A percentile compares a stretch with the other conserved stretches of the same genome.
Conservation (phyloP, 441 rosid species). For the Populus hybrid region DNA sequence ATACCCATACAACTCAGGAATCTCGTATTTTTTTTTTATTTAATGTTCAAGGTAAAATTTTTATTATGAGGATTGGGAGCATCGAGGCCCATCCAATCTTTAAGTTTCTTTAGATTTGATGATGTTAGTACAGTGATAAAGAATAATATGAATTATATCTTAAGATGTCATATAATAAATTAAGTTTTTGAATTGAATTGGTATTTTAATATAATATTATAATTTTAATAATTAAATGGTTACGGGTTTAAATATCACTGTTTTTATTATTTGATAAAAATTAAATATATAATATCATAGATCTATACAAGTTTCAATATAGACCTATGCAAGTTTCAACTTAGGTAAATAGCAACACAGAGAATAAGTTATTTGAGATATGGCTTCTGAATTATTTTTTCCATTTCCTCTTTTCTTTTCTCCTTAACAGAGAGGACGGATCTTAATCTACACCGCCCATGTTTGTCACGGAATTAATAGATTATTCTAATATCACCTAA, state of each 20-base stretch:
- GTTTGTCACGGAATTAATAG: neutral
- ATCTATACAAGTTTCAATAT: fast-evolving
- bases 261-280: too few species aligned
- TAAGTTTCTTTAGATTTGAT: too few species aligned
- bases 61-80: too few species aligned
- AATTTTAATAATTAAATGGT: fast-evolving
- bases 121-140: too few species aligned
- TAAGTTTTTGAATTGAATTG: fast-evolving
- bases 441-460: neutral
- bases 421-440: neutral
- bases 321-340: fast-evolving
- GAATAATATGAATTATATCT: too few species aligned
- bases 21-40: too few species aligned
- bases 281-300: fast-evolving
- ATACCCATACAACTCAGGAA: neutral
- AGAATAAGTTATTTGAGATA: too few species aligned
- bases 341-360: too few species aligned
- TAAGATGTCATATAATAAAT: fast-evolving
- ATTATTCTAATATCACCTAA: neutral
- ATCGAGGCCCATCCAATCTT: too few species aligned
- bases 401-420: neutral
- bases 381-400: too few species aligned
- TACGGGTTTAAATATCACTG: fast-evolving
- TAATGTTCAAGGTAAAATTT: too few species aligned
- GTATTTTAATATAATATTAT: fast-evolving